These are phyloP conservation scores for Stygiomarasmius scandens DNA, from an alignment of 1,284 basidiomycete species.

Conservation along the genomic window DNA sequence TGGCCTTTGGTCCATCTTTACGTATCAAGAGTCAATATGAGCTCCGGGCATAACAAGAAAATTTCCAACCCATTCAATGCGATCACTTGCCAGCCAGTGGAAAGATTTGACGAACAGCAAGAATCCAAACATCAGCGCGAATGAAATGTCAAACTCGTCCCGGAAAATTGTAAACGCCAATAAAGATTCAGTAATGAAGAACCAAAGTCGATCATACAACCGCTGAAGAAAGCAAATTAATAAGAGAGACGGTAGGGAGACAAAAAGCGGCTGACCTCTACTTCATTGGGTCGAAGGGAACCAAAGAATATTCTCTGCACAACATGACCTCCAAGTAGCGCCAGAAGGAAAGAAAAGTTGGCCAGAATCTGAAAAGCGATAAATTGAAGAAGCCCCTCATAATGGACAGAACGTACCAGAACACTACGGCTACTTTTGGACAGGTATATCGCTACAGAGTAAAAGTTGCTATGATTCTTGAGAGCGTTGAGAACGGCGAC, in stretches of 20 bases:
- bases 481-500: constrained; percentile 80
- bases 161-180: constrained; percentile 97
- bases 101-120: constrained; percentile 96
- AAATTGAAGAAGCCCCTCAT: constrained; percentile 8
- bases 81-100: constrained; percentile 94
- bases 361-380: constrained; percentile 73
- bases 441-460: constrained; percentile 90
- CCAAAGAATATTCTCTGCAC: constrained; percentile 94
- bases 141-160: constrained; percentile 91
- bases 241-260: constrained; percentile 4
- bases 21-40: constrained; percentile 5
- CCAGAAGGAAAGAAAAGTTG: constrained; percentile 86
- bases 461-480: constrained; percentile 89
- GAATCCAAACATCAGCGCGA: constrained; percentile 90
- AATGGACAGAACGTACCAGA: constrained; percentile 57
- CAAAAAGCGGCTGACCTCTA: constrained; percentile 69
- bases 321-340: constrained; percentile 75
- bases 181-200: constrained; percentile 95
- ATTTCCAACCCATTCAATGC: constrained; percentile 88
- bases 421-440: constrained; percentile 89
- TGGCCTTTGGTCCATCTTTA: constrained; percentile 94
- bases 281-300: constrained; percentile 82
- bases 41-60: constrained; percentile 4
- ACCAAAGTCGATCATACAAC: constrained; percentile 94
- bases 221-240: constrained; percentile 52